Evolutionary conservation across 331 rosid species (phyloP), one percentile per base, ranked within the genome.

Genomic region (Quercus tomentella): DNA sequence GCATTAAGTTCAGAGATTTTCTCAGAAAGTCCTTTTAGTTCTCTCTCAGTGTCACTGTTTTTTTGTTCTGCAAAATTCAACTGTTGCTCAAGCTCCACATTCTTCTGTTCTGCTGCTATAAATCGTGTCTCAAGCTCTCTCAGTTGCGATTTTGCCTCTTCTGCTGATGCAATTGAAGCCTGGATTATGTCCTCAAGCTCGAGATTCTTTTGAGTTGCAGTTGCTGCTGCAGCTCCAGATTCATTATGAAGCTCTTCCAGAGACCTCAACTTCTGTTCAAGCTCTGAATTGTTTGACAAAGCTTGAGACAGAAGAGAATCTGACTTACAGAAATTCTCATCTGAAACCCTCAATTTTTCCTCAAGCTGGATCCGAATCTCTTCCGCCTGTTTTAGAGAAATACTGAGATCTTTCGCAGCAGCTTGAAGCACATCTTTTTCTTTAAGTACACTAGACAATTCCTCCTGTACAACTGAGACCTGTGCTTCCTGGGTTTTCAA

Each of bases 71-170:
- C 84, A 80, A 74, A 69, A 77, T 82, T 93, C 57, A 91, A 31
- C 63, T 93, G 82, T 73, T 93, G 96, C 85, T 93, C 97, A 80
- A 95, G 99, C 89, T 89, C 94, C 74, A 84, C 83, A 71, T 86
- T 91, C 92, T 73, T 91, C 77, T 93, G 85, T 75, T 92, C 95
- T 7, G 82, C 88, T 28, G 82, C 91, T 72, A 85, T 78, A 82
- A 87, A 89, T 41, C 82, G 91, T 3, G 88, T 56, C 79, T 94
- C 96, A 7, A 90, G 77, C 79, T 88, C 97, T 84, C 87, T 79
- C 80, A 92, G 84, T 77, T 92, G 94, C 18, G 84, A 79, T 61
- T 92, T 90, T 37, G 91, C 89, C 79, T 88, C 94, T 80, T 91
- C 99, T 49, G 80, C 90, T 74, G 88, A 88, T 51, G 85, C 92